These are phyloP conservation scores for Chaetomiaceae sp. DNA, from an alignment of 2,329 filamentous ascomycete species.

Conservation along the genomic window DNA sequence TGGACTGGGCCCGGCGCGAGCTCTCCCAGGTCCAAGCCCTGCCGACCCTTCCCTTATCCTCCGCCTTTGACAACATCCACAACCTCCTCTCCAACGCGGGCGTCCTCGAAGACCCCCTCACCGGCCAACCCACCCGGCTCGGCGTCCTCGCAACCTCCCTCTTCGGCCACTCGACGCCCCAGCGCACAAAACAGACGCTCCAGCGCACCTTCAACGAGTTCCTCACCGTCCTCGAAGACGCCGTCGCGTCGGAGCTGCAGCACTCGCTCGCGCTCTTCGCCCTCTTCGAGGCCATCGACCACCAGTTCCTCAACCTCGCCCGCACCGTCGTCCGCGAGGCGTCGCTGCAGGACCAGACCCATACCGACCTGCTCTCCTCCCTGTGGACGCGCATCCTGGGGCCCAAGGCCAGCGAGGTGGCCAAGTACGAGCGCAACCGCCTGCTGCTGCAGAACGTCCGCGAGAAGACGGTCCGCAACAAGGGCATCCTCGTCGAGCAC, in stretches of 20 bases:
- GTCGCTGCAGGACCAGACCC: constrained; percentile 71
- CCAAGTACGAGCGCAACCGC: constrained; percentile 89
- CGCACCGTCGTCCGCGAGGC: constrained; percentile 81
- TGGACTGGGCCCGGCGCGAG: constrained; percentile 93
- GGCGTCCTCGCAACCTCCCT: constrained; percentile 66
- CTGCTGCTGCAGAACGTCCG: constrained; percentile 73
- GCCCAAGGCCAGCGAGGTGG: constrained; percentile 66
- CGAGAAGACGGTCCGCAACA: constrained; percentile 80
- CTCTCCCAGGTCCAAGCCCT: constrained; percentile 63
- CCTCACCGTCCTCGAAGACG: constrained; percentile 79
- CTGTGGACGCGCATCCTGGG: constrained; percentile 86
- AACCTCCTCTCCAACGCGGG: constrained; percentile 64
- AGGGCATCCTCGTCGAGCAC: constrained; percentile 79
- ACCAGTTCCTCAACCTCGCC: constrained; percentile 83
- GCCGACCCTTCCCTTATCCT: constrained; percentile 60
- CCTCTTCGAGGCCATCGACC: constrained; percentile 88
- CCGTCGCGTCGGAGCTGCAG: constrained; percentile 77
- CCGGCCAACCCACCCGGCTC: constrained; percentile 60
- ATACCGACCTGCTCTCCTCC: constrained; percentile 75
- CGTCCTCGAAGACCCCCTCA: constrained; percentile 50
- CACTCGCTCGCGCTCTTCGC: constrained; percentile 76
- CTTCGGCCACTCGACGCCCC: constrained; percentile 75
- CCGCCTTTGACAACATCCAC: constrained; percentile 79
- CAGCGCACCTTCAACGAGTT: constrained; percentile 88
- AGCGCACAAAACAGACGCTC: constrained; percentile 74